Percentiles rank a stretch among this genome's conserved stretches.
These are phyloP conservation scores for Rhizopus arrhizus DNA, from an alignment of 371 early-diverging fungal genomes.

Conservation along the genomic window DNA sequence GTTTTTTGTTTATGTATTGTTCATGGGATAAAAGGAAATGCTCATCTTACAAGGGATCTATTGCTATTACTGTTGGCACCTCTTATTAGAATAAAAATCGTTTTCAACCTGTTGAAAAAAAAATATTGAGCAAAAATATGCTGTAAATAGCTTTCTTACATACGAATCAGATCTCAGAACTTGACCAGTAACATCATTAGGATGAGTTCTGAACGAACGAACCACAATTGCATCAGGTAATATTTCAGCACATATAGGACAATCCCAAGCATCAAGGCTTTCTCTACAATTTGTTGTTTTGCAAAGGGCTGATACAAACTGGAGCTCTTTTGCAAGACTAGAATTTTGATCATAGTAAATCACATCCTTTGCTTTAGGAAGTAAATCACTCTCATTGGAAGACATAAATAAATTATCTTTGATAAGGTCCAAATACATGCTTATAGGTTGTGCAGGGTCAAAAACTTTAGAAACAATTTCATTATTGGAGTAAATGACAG, in stretches of 20 bases:
- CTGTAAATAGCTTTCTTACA: neutral
- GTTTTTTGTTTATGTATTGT: neutral
- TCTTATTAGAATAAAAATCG: slow-evolving; percentile 16
- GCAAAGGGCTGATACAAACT: slow-evolving; percentile 1
- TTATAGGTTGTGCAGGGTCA: neutral
- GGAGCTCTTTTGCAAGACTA: neutral
- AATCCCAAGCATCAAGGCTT: slow-evolving; percentile 29
- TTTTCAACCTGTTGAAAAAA: neutral
- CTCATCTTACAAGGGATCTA: slow-evolving; percentile 5
- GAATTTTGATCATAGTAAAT: neutral
- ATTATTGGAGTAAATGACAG: neutral
- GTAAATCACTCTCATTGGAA: neutral
- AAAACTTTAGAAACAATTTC: neutral
- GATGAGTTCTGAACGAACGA: slow-evolving; percentile 20
- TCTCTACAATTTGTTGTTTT: slow-evolving; percentile 26
- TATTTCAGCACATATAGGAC: slow-evolving; percentile 11
- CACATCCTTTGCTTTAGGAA: neutral
- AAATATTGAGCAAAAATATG: neutral
- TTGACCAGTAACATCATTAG: slow-evolving; percentile 18
- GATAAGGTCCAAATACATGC: neutral
- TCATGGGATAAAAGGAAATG: too few relatives aligned
- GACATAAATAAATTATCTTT: neutral
- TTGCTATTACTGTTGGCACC: slow-evolving; percentile 10
- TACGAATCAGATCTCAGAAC: slow-evolving; percentile 20
- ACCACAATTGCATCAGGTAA: slow-evolving; percentile 25